Percentiles rank a stretch among this genome's conserved stretches.
phyloP scores from a whole-genome alignment of 805 yeast genomes.

The Saturnispora hagleri region DNA sequence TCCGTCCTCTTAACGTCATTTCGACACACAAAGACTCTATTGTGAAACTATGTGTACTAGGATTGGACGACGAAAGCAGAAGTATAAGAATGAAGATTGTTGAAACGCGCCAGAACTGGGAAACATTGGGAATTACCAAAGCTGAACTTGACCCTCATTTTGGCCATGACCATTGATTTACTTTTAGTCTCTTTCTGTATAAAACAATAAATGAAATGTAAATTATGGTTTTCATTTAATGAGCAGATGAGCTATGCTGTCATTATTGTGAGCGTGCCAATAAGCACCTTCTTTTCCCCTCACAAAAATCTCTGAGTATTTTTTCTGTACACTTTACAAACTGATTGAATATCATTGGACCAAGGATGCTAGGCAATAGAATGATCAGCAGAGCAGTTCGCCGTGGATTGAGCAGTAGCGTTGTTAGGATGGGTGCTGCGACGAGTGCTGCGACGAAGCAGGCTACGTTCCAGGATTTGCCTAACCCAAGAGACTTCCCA shows the following conservation, averaged over 20 bases:
- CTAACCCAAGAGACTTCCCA: conserved; percentile 27
- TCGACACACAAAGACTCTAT: conserved; percentile 44
- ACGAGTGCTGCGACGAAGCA: conserved; percentile 6
- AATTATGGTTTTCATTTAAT: not conserved
- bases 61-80: conserved; percentile 68
- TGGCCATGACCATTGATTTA: not conserved
- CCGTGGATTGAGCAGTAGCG: conserved; percentile 4
- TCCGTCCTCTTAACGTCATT: conserved; percentile 31
- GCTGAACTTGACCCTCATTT: conserved; percentile 3
- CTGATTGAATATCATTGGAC: not conserved
- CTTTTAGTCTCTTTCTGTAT: not conserved
- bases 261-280: not conserved
- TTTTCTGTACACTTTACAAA: not conserved
- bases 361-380: conserved; percentile 10
- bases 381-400: not conserved
- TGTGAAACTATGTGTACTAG: conserved; percentile 37
- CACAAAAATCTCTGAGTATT: not conserved
- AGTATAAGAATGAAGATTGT: conserved; percentile 66
- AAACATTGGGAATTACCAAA: conserved; percentile 34
- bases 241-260: not conserved
- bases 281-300: not conserved
- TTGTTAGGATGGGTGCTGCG: conserved; percentile 6
- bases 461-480: conserved; percentile 22
- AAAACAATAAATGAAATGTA: not conserved
- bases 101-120: conserved; percentile 71